Evolutionary conservation across 2,329 filamentous ascomycete genomes (phyloP), one percentile per base, ranked within the genome.

Genomic region (Cladorrhinum sp.): DNA sequence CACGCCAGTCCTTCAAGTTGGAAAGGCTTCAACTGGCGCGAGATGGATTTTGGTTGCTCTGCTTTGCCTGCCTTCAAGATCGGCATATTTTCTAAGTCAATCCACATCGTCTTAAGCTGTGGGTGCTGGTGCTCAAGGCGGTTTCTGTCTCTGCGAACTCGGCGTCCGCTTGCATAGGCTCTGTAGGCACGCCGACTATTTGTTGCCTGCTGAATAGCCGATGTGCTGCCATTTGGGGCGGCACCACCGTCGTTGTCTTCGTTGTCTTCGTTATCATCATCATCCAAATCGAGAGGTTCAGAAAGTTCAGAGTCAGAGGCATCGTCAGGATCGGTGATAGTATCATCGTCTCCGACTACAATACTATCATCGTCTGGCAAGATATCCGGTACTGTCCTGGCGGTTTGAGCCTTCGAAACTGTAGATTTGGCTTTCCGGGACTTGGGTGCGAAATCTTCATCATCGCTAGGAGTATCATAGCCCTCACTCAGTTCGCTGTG

Each of bases 1-100:
- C 95, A 99, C 55, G 92, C 88, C 41, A 99, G 80, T 3, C 95
- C 95, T 75, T 97, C 90, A 4, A 96, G 86, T 71, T 99, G 95
- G 72, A 98, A 99, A 0, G 89, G 88, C 74, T 99, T 97, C 64
- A 99, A 81, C 58, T 87, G 88, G 41, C 93, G 89, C 55, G 84
- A 91, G 65, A 99, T 97, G 2, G 83, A 86, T 7, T 76, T 72
- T 3, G 95, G 95, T 70, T 96, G 92, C 61, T 83, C 77, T 32
- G 89, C 89, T 64, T 80, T 80, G 23, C 76, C 79, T 23, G 80
- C 77, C 25, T 85, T 82, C 63, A 97, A 84, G 18, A 87, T 77
- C 0, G 90, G 84, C 66, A 88, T 82, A 1, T 85, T 80, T 71
- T 88, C 79, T 2, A 98, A 78, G 23, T 90, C 85, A 2, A 83